Percentiles rank a stretch among this genome's conserved stretches.
Evolutionary conservation across 768 basidiomycete genomes (phyloP).

Genomic region (Mycena vulgaris): DNA sequence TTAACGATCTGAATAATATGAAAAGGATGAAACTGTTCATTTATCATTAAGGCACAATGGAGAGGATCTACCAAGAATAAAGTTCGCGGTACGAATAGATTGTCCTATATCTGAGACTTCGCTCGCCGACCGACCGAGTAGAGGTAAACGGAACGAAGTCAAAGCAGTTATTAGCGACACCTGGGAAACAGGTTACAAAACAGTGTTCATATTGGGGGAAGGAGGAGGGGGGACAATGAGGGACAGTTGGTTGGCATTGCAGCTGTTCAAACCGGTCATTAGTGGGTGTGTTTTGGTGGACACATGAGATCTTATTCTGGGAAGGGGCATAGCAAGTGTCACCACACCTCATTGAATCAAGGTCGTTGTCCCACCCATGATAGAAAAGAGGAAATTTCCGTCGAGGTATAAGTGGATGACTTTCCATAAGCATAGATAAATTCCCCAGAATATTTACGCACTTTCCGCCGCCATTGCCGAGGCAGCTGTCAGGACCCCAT

Average conservation of each 20-base stretch:
- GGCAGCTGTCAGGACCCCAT: no score
- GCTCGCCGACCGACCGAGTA: not conserved
- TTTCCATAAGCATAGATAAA: no score
- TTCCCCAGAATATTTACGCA: no score
- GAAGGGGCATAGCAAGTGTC: not conserved
- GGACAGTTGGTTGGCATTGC: slow-evolving; percentile 9
- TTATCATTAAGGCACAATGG: no score
- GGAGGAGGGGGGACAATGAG: slow-evolving; percentile 11
- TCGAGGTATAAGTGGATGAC: slow-evolving; percentile 5
- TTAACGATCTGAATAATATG: no score
- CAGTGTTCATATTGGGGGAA: no score
- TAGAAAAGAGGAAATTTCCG: slow-evolving; percentile 8
- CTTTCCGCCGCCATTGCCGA: no score
- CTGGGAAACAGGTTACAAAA: slow-evolving; percentile 29
- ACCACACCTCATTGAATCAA: slow-evolving; percentile 4
- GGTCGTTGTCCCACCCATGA: not conserved
- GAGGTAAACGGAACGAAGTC: slow-evolving; percentile 13
- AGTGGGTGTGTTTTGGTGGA: not conserved
- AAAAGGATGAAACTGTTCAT: no score
- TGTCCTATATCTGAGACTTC: no score
- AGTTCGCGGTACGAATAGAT: no score
- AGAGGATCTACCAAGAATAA: no score
- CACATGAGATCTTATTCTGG: not conserved
- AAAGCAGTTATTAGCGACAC: slow-evolving; percentile 32
- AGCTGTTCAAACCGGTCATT: slow-evolving; percentile 20